phyloP scores from a whole-genome alignment of 2,329 filamentous ascomycete species.

The Dendryphion nanum region DNA sequence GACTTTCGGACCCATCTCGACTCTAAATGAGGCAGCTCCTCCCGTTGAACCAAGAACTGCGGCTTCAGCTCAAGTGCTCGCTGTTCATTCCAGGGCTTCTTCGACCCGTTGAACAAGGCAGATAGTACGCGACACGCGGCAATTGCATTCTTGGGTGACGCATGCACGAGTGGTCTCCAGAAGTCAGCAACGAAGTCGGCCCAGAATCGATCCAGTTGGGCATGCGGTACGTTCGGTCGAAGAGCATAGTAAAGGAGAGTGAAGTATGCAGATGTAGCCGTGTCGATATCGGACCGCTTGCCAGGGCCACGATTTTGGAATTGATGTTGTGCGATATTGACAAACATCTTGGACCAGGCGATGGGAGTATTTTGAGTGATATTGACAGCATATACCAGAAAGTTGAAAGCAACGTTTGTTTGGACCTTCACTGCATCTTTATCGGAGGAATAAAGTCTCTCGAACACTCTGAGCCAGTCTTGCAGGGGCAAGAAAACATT shows the following conservation, averaged over 20 bases:
- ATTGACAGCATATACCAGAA: slow-evolving; percentile 72
- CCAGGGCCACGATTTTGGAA: slow-evolving; percentile 52
- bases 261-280: slow-evolving; percentile 70
- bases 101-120: slow-evolving; percentile 63
- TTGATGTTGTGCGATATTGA: slow-evolving; percentile 26
- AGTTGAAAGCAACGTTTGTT: slow-evolving; percentile 82
- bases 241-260: slow-evolving; percentile 52
- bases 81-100: slow-evolving; percentile 71
- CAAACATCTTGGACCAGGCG: slow-evolving; percentile 37
- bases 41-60: slow-evolving; percentile 48
- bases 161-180: slow-evolving; percentile 43
- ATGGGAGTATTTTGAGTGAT: slow-evolving; percentile 58
- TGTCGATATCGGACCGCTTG: slow-evolving; percentile 62
- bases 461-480: slow-evolving; percentile 75
- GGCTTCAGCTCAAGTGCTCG: slow-evolving; percentile 61
- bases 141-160: slow-evolving; percentile 20
- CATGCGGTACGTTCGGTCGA: slow-evolving; percentile 63
- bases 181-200: slow-evolving; percentile 68
- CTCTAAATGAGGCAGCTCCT: slow-evolving; percentile 83
- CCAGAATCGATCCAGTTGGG: slow-evolving; percentile 77
- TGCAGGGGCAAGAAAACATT: slow-evolving; percentile 69
- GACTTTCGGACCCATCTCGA: slow-evolving; percentile 83
- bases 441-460: slow-evolving; percentile 78
- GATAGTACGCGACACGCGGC: slow-evolving; percentile 63
- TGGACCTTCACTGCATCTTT: slow-evolving; percentile 64